phyloP scores from a whole-genome alignment of 1,284 basidiomycete genomes.

The Ustilago cynodontis region DNA sequence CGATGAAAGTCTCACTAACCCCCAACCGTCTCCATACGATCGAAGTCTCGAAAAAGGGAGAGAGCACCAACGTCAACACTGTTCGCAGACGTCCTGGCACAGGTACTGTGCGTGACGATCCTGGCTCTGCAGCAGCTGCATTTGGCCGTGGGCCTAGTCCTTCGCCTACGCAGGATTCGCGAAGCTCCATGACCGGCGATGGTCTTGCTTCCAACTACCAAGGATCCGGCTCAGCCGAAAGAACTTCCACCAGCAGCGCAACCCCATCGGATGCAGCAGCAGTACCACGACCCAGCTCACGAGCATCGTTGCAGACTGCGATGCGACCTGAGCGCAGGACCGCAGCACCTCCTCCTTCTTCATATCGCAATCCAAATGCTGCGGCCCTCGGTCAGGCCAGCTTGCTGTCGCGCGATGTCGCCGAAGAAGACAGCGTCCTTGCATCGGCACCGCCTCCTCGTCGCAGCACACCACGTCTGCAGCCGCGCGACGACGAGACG shows the following conservation, averaged over 20 bases:
- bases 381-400: conserved; percentile 21
- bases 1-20: conserved; percentile 83
- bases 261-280: conserved; percentile 16
- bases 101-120: conserved; percentile 24
- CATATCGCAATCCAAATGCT: conserved; percentile 48
- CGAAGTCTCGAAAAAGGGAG: conserved; percentile 53
- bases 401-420: conserved; percentile 21
- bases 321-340: conserved; percentile 36
- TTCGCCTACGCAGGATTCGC: conserved; percentile 16
- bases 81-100: conserved; percentile 52
- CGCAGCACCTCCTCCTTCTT: conserved; percentile 44
- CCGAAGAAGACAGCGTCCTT: conserved; percentile 16
- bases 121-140: conserved; percentile 5
- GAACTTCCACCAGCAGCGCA: conserved; percentile 13
- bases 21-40: conserved; percentile 73
- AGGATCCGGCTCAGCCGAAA: conserved; percentile 6
- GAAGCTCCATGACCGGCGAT: conserved; percentile 10
- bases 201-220: background rate
- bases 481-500: conserved; percentile 40
- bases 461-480: conserved; percentile 29
- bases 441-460: conserved; percentile 7
- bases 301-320: conserved; percentile 31
- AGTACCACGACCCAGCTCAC: conserved; percentile 33
- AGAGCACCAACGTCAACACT: conserved; percentile 15
- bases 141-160: conserved; percentile 25